These are phyloP conservation scores for Thelonectria olida DNA, from an alignment of 2,329 filamentous ascomycete species.

Conservation along the genomic window DNA sequence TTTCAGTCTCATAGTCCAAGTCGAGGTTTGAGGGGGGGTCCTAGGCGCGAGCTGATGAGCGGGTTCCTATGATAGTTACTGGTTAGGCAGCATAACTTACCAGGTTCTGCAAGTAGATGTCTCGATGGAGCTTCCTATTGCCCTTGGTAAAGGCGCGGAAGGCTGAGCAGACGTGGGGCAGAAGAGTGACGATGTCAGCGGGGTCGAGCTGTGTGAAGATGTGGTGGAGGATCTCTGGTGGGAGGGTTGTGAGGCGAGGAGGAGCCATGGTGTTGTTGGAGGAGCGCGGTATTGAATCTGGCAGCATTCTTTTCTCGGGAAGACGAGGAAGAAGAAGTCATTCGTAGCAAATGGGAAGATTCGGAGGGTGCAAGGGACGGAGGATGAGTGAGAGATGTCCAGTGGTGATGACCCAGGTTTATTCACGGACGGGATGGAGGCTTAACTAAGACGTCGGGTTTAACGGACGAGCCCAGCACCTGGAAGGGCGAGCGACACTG, in stretches of 20 bases:
- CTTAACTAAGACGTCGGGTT: conserved; percentile 6
- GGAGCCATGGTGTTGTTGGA: conserved; percentile 23
- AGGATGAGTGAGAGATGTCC: no score
- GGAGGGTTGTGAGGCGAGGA: conserved; percentile 49
- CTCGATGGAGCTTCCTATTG: conserved; percentile 69
- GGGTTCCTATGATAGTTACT: no score
- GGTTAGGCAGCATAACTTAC: conserved; percentile 52
- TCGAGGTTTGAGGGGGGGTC: conserved; percentile 46
- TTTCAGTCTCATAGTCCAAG: conserved; percentile 53
- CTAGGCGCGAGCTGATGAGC: conserved; percentile 29
- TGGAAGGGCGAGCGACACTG: background rate
- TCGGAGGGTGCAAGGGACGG: no score
- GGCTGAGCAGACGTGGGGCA: conserved; percentile 61
- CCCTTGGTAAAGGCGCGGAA: conserved; percentile 64
- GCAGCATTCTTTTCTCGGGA: conserved; percentile 18
- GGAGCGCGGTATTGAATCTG: background rate
- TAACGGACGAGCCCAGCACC: no score
- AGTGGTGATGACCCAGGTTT: background rate
- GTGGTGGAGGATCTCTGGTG: conserved; percentile 70
- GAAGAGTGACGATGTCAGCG: conserved; percentile 58
- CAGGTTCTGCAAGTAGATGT: conserved; percentile 66
- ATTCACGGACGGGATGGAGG: background rate
- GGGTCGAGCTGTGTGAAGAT: conserved; percentile 67
- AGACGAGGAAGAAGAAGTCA: background rate
- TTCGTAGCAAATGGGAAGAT: background rate